Conservation (phyloP, 352 stramenopile species). For the Globisporangium yorkense region DNA sequence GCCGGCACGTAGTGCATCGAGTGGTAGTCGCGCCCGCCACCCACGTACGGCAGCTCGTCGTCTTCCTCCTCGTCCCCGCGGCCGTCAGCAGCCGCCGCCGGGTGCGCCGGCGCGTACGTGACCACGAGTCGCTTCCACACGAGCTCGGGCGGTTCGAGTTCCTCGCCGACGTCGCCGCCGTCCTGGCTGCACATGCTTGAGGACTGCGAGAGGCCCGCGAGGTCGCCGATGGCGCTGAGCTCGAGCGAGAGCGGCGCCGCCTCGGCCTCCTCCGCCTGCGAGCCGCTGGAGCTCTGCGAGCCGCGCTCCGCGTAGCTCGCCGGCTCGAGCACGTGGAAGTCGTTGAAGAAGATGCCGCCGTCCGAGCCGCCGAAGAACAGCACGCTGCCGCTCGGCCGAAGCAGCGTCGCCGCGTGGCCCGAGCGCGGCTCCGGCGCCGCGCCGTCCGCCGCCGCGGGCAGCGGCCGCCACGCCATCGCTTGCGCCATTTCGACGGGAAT, state of each 20-base stretch:
- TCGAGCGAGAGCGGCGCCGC: constrained; percentile 8
- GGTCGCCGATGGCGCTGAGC: constrained; percentile 9
- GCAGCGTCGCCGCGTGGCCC: constrained; percentile 52
- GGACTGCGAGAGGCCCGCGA: constrained; percentile 10
- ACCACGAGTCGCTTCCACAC: constrained; percentile 55
- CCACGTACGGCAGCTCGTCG: constrained; percentile 12
- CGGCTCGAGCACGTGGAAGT: constrained; percentile 25
- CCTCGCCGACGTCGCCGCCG: background rate
- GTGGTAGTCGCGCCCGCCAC: constrained; percentile 45
- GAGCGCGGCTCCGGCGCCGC: constrained; percentile 20
- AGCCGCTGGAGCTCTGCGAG: background rate
- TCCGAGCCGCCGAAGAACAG: constrained; percentile 62
- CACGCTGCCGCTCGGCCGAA: constrained; percentile 36
- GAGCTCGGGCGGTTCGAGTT: constrained; percentile 8
- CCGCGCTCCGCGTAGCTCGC: constrained; percentile 3
- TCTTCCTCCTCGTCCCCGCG: constrained; percentile 6
- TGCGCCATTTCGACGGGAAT: too few species aligned
- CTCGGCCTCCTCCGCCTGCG: constrained; percentile 1
- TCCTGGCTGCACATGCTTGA: constrained; percentile 1
- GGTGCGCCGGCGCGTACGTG: constrained; percentile 17
- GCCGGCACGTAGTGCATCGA: constrained; percentile 68
- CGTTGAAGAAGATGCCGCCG: constrained; percentile 50
- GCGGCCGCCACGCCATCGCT: background rate
- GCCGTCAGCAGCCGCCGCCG: constrained; percentile 15
- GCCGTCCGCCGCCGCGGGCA: background rate